Conservation (phyloP, 176 grass and related monocot species). For the Puya raimondii region DNA sequence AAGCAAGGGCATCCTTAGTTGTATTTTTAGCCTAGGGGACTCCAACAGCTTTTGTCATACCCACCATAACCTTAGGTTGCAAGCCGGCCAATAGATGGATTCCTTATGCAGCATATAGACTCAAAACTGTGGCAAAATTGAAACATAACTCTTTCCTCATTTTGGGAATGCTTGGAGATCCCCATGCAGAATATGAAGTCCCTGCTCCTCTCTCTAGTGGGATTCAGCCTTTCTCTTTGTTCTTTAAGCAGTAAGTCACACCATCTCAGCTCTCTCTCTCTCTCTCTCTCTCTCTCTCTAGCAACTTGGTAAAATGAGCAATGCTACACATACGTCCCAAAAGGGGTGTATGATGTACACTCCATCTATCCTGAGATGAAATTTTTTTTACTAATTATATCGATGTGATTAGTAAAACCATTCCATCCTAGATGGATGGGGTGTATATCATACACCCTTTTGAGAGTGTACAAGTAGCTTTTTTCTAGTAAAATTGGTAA, state of each 20-base stretch:
- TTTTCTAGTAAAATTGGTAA: too few relatives aligned
- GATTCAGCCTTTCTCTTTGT: background rate
- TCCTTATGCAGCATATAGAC: background rate
- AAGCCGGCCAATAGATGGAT: background rate
- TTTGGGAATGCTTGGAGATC: background rate
- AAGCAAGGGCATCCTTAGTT: background rate
- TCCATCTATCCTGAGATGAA: too few relatives aligned
- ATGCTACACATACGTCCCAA: too few relatives aligned
- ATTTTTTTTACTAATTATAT: too few relatives aligned
- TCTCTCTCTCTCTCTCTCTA: too few relatives aligned
- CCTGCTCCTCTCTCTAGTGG: background rate
- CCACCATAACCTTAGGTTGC: background rate
- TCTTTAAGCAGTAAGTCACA: background rate
- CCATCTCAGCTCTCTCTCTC: background rate
- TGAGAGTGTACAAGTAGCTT: too few relatives aligned
- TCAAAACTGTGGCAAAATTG: background rate
- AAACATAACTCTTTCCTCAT: background rate
- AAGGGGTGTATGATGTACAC: too few relatives aligned
- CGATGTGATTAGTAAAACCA: too few relatives aligned
- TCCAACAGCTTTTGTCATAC: background rate
- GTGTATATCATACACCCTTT: too few relatives aligned
- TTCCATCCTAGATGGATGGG: too few relatives aligned
- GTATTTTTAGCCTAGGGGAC: slow-evolving; percentile 1
- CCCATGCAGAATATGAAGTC: slow-evolving; percentile 1
- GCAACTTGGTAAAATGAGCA: too few relatives aligned